phyloP scores from a whole-genome alignment of 163 green algal genomes.

The Scenedesmus sp. region DNA sequence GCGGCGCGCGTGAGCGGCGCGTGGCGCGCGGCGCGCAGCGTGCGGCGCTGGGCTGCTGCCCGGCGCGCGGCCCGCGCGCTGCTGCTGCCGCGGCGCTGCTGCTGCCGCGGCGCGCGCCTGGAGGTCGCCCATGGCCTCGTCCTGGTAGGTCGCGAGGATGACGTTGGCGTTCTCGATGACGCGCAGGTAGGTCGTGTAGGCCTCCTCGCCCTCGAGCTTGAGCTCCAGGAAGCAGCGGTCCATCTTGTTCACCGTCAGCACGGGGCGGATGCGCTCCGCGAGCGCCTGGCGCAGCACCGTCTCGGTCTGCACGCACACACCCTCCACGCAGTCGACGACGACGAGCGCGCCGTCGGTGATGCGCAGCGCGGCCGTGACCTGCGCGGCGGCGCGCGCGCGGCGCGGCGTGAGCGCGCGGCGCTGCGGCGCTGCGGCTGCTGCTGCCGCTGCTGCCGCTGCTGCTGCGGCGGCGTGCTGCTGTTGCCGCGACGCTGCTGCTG shows the following conservation, averaged over 20 bases:
- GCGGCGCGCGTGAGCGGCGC: too few relatives aligned
- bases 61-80: too few relatives aligned
- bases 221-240: conserved; percentile 99
- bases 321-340: conserved; percentile 99
- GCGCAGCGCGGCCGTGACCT: conserved; percentile 98
- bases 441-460: too few relatives aligned
- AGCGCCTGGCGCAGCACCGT: conserved; percentile 98
- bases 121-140: conserved; percentile 85
- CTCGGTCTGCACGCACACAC: conserved; percentile 99
- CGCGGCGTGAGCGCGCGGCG: too few relatives aligned
- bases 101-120: conserved; percentile 51
- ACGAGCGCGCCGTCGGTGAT: conserved; percentile 99
- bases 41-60: too few relatives aligned
- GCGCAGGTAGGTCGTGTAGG: conserved; percentile 95
- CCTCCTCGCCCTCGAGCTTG: conserved; percentile 97
- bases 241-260: conserved; percentile 99
- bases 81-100: background rate
- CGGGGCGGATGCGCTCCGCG: conserved; percentile 91
- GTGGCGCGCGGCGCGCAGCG: too few relatives aligned
- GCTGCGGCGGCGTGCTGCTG: too few relatives aligned
- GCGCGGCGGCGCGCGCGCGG: too few relatives aligned
- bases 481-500: too few relatives aligned
- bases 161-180: conserved; percentile 99
- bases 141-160: conserved; percentile 99
- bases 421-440: too few relatives aligned